phyloP scores from a whole-genome alignment of 2,329 filamentous ascomycete genomes.

The Ceratocystis diversiconidia region DNA sequence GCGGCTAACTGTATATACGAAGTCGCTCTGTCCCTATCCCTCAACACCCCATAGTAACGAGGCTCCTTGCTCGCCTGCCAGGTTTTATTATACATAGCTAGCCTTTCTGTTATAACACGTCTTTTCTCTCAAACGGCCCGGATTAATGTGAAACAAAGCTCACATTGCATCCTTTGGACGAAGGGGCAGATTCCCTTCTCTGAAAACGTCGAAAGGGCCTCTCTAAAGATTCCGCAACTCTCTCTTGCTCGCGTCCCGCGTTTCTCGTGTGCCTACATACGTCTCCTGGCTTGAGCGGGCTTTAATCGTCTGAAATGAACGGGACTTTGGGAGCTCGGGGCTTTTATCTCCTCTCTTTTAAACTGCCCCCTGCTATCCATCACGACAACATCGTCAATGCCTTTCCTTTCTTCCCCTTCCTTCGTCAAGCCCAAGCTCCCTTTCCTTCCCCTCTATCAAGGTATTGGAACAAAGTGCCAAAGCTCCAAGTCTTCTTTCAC shows the following conservation, averaged over 20 bases:
- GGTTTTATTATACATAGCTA: too few relatives aligned
- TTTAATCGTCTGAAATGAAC: conserved; percentile 1
- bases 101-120: too few relatives aligned
- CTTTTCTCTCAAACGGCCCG: background rate
- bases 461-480: too few relatives aligned
- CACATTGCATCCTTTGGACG: background rate
- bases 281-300: background rate
- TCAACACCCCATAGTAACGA: background rate
- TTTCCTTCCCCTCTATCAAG: background rate
- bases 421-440: background rate
- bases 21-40: background rate
- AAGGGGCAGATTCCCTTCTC: background rate
- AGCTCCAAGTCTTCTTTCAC: background rate
- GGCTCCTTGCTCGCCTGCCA: too few relatives aligned
- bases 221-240: background rate
- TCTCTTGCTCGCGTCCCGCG: background rate
- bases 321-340: background rate
- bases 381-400: background rate
- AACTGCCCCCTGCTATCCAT: background rate
- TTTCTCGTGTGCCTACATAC: background rate
- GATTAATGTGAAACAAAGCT: background rate
- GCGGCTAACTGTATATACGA: background rate
- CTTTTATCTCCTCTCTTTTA: background rate
- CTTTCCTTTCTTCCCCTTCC: background rate
- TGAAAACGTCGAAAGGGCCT: too few relatives aligned